Conservation (phyloP, 1,284 basidiomycete species). For the Ceratorhiza oryzae-sativae region DNA sequence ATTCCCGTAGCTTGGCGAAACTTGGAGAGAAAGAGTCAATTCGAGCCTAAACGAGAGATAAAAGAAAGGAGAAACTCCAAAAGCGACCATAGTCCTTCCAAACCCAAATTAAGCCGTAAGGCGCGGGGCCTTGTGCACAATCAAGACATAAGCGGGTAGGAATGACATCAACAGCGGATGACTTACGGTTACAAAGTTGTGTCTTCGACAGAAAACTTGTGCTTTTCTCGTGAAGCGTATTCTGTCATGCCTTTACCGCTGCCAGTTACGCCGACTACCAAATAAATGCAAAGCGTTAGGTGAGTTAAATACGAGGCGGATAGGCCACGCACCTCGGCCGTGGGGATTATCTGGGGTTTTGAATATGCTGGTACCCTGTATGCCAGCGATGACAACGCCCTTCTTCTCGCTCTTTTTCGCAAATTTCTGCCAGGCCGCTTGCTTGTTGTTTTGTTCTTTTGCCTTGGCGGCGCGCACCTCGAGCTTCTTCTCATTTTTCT, state of each 20-base stretch:
- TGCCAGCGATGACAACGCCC: slow-evolving; percentile 86
- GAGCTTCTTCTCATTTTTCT: slow-evolving; percentile 95
- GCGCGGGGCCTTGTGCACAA: neutral
- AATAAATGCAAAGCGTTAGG: slow-evolving; percentile 34
- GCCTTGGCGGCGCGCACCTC: slow-evolving; percentile 86
- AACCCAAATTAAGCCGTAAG: neutral
- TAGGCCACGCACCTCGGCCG: slow-evolving; percentile 70
- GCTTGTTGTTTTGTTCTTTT: slow-evolving; percentile 87
- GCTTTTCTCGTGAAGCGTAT: slow-evolving; percentile 73
- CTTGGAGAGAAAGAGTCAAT: slow-evolving; percentile 21
- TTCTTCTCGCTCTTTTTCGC: slow-evolving; percentile 97
- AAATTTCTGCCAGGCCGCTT: slow-evolving; percentile 97
- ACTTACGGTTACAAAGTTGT: slow-evolving; percentile 48
- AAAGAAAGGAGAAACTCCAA: slow-evolving; percentile 10
- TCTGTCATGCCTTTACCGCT: slow-evolving; percentile 94
- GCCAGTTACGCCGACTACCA: slow-evolving; percentile 88
- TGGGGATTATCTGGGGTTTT: slow-evolving; percentile 94
- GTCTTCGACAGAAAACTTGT: slow-evolving; percentile 72
- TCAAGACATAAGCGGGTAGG: no score
- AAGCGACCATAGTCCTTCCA: neutral
- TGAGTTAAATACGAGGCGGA: slow-evolving; percentile 20
- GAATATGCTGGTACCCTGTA: slow-evolving; percentile 92
- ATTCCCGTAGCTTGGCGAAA: slow-evolving; percentile 11
- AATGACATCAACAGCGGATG: neutral
- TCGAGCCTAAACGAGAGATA: slow-evolving; percentile 6